These are phyloP conservation scores for Schwanniomyces polymorphus DNA, from an alignment of 805 yeast species.

Conservation along the genomic window DNA sequence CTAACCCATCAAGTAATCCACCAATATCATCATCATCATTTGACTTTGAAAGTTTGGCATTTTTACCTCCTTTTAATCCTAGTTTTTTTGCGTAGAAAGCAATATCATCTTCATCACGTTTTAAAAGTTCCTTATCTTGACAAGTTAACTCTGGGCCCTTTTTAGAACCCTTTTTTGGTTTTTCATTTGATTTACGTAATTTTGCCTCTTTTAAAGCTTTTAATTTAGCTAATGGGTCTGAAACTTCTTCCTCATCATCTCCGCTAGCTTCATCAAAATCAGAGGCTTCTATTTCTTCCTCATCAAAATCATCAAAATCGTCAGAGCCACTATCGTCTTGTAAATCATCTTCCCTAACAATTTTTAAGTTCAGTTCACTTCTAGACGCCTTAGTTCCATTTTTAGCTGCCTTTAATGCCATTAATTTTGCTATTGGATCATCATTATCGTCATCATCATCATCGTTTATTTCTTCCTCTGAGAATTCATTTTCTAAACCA, in stretches of 20 bases:
- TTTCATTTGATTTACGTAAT: slow-evolving; percentile 7
- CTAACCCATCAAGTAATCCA: slow-evolving; percentile 79
- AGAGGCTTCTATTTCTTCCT: slow-evolving; percentile 35
- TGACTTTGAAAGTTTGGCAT: slow-evolving; percentile 42
- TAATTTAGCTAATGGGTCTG: slow-evolving; percentile 26
- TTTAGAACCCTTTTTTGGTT: not conserved
- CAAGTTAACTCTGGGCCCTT: slow-evolving; percentile 21
- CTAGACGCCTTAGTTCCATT: slow-evolving; percentile 6
- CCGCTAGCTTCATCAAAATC: slow-evolving; percentile 17
- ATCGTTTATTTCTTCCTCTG: not conserved
- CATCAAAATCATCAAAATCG: slow-evolving; percentile 43
- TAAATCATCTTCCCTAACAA: slow-evolving; percentile 32
- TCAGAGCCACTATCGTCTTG: slow-evolving; percentile 33
- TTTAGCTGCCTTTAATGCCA: slow-evolving; percentile 9
- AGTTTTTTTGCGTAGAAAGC: slow-evolving; percentile 80
- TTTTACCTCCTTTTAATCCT: slow-evolving; percentile 60
- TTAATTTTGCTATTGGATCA: slow-evolving; percentile 14
- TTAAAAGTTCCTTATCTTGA: slow-evolving; percentile 48
- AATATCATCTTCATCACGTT: slow-evolving; percentile 74
- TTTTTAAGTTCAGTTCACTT: slow-evolving; percentile 13
- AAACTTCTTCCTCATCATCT: slow-evolving; percentile 13
- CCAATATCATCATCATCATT: slow-evolving; percentile 78
- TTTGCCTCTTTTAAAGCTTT: slow-evolving; percentile 17
- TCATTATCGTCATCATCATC: slow-evolving; percentile 1
- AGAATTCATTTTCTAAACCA: not conserved